Base-by-base conservation (phyloP, 2,329 filamentous ascomycete species). In the Fusarium agapanthi region DNA sequence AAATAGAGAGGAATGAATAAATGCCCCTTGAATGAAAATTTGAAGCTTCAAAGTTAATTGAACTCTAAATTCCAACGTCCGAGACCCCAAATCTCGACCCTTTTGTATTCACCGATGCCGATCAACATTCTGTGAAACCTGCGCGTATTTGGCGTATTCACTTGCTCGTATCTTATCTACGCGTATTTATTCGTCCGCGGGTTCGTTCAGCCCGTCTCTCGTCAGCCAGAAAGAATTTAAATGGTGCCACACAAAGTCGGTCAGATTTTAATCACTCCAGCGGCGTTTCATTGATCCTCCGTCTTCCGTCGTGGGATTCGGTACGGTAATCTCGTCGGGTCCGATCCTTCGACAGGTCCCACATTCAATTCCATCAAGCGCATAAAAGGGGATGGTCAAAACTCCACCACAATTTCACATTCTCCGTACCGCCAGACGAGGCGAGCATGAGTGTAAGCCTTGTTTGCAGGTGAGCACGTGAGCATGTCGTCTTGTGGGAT, bases 361-460 rank as follows among this genome's bases (percentile, higher is more conserved):
- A 55, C 57, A 41, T 54, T 54, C 35, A 55, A 60, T 60, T 34
- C 47, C 35, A 10, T n/a, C 28, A 58, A 20, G 43, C 43, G 57
- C 37, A 55, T 55, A 34, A 58, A 57, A 55, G 30, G 57, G 47
- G 47, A 41, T 26, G 8, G 24, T 55, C 12, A 24, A 20, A 35
- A 30, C 57, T 55, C 57, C 57, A 61, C 57, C 57, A 61, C 28
- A 61, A 61, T 61, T 22, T 61, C 26, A 43, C 20, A 26, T 51
- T 14, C 47, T 26, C 57, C 57, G 47, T 47, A 41, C 56, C 37
- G 34, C 14, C 13, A n/a, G 28, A 56, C 53, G 38, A 57, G 41
- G 30, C 43, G 40, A 50, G 22, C 51, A 55, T 55, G 53, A 37
- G 37, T 56, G 41, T 6, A 54, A 32, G 26, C 53, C 53, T 56